Evolutionary conservation across 768 basidiomycete genomes (phyloP), one percentile per base, ranked within the genome.

Genomic region (Leucocoprinus birnbaumii): DNA sequence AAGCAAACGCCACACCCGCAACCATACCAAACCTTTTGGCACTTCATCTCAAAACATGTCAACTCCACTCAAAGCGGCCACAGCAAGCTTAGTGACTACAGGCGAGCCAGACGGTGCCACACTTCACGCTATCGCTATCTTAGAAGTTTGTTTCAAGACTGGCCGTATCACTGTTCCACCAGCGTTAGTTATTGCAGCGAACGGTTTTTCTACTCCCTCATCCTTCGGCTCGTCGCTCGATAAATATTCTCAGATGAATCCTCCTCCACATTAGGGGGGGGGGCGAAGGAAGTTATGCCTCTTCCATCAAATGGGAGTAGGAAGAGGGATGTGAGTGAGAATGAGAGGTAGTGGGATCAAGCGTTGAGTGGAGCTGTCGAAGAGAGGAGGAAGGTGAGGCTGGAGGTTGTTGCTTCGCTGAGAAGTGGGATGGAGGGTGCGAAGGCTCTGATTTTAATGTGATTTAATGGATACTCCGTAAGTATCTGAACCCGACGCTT

Each of bases 111-210:
- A 87, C 58, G 85, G 83, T 41, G 78, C 79, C 1, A 70, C 71
- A 27, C 65, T 87, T 5, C 80, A 91, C 65, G 86, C 87, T 56
- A 64, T 90, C 56, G 74, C 79, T 47, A 69, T 91, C 53, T 83
- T 83, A 24, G 82, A 80, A 51, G 54, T 80, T 21, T 88, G 86
- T 63, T 89, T 83, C 77, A 91, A 91, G 65, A 63, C 77, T 21
- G 84, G 83, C 0, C 79, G 88, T 1, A 85, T 91, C 57, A 90
- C 87, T 19, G 76, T 89, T 51, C 89, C 89, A 1, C 89, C 89
- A 11, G 74, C 75, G 2, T 55, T 91, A 57, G 78, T 79, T 10
- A 66, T 89, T 31, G 85, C 82, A 1, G 59, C 71, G 1, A 83
- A 86, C 56, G 89, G 89, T 0, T 82, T 85, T 58, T 68, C 71